Evolutionary conservation across 75 land plant genomes (phyloP).

Genomic region (Azolla pinnata): DNA sequence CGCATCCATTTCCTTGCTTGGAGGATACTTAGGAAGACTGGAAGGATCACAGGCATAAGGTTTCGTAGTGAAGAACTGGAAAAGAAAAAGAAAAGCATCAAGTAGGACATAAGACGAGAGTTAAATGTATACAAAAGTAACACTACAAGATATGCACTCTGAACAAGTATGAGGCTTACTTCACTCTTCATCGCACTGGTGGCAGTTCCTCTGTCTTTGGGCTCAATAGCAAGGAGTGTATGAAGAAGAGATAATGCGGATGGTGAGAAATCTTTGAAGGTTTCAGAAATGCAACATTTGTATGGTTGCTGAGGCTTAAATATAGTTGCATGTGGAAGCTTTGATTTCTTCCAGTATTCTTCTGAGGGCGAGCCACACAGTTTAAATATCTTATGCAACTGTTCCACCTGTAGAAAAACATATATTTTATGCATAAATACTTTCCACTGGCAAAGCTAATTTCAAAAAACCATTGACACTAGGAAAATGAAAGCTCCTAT

Average conservation of each 20-base stretch:
- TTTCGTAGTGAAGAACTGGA: constrained; percentile 47
- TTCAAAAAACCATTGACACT: too few species aligned
- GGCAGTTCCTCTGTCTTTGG: constrained; percentile 42
- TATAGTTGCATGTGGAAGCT: constrained; percentile 65
- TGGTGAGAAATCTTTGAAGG: constrained; percentile 62
- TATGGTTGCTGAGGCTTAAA: constrained; percentile 81
- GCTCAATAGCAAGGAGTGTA: constrained; percentile 57
- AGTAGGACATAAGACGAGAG: neutral
- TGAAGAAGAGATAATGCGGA: constrained; percentile 52
- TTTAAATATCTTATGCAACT: constrained; percentile 85
- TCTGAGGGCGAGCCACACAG: constrained; percentile 95
- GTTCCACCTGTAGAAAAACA: constrained; percentile 60
- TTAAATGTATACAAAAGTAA: neutral
- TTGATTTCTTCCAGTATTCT: constrained; percentile 71
- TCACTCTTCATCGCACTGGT: constrained; percentile 46
- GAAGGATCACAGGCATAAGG: constrained; percentile 56
- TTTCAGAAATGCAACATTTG: constrained; percentile 52
- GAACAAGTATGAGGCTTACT: constrained; percentile 15
- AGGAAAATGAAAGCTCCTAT: too few species aligned
- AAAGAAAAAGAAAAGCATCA: too few species aligned
- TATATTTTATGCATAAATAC: too few species aligned
- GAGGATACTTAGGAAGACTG: constrained; percentile 48
- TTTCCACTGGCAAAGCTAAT: too few species aligned
- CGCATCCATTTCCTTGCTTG: constrained; percentile 57
- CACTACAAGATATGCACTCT: neutral